Percentiles rank a stretch among this genome's conserved stretches.
These are phyloP conservation scores for Rhodotorula sp. DNA, from an alignment of 1,284 basidiomycete species.

Conservation along the genomic window DNA sequence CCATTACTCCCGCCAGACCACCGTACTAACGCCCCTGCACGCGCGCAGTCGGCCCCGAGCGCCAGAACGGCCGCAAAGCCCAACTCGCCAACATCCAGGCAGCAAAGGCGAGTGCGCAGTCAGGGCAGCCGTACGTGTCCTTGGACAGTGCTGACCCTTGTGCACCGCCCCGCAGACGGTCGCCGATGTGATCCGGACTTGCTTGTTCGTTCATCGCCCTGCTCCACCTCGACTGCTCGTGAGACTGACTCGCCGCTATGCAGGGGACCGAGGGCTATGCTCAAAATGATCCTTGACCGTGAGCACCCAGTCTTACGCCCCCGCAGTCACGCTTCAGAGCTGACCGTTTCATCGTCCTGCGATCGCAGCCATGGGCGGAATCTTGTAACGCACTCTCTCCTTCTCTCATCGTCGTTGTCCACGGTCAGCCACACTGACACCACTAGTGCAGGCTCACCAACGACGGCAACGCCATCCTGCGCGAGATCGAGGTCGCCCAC, in stretches of 20 bases:
- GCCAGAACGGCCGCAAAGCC: constrained; percentile 75
- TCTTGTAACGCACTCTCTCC: constrained; percentile 63
- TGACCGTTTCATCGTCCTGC: neutral
- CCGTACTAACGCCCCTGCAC: neutral
- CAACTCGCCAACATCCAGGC: constrained; percentile 97
- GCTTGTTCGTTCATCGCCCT: neutral
- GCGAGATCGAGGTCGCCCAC: constrained; percentile 97
- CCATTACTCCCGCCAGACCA: neutral
- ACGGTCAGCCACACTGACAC: neutral
- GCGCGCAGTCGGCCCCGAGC: constrained; percentile 13
- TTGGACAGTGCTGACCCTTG: neutral
- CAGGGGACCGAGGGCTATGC: constrained; percentile 87
- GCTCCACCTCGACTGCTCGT: neutral
- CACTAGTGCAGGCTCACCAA: constrained; percentile 74
- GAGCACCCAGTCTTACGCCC: constrained; percentile 12
- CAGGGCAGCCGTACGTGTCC: neutral
- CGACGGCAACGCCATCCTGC: constrained; percentile 94
- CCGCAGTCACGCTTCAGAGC: neutral
- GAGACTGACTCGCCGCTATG: neutral
- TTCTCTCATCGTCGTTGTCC: no score
- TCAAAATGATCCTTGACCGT: constrained; percentile 95
- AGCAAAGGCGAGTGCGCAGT: constrained; percentile 64
- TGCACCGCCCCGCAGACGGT: constrained; percentile 65
- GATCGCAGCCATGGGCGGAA: constrained; percentile 77
- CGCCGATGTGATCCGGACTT: constrained; percentile 97